Evolutionary conservation across 495 filamentous ascomycete species (phyloP), one percentile per base, ranked within the genome.

Genomic region (Xanthoparmelia taractica): DNA sequence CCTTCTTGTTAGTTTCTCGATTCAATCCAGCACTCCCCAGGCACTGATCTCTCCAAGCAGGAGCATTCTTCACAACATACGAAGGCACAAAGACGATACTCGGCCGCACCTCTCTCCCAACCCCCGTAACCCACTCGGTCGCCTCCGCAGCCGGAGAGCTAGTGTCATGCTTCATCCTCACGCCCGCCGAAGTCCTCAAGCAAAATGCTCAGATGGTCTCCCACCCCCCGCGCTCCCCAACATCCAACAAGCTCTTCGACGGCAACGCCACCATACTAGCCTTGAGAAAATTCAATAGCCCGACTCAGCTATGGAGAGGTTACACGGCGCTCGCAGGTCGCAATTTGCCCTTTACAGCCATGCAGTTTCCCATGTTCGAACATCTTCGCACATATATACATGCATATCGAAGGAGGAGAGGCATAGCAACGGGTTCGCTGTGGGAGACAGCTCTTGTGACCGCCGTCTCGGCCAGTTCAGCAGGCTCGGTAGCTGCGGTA

Each of bases 291-390:
- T 88, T 88, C 73, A 70, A 74, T 8, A 76, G 77, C 41, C 85
- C 85, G 3, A 78, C 80, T 56, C 79, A 80, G 36, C 73, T 96
- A 17, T 92, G 87, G 82, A 79, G 85, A 18, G 92, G 92, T 8
- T 96, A 96, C 71, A 84, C 83, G 4, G 87, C 88, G 8, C 79
- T 96, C 3, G 85, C 87, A 8, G 85, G 87, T 3, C 77, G 92
- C 4, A 96, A 96, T 69, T 68, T 97, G 18, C 92, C 90, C 0
- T 94, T 90, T 65, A 95, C 91, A 20, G 90, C 89, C 8, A 75
- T 96, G 67, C 90, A 96, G 67, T 96, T 96, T 68, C 91, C 92
- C 17, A 74, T 95, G 66, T 96, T 93, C 69, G 91, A 96, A 74
- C 78, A 78, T 63, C 57, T 89, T 45, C 86, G 79, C 57, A 67